Percentiles rank a stretch among this genome's conserved stretches.
phyloP scores from a whole-genome alignment of 2,329 filamentous ascomycete genomes.

The Cryphonectria nitschkei region DNA sequence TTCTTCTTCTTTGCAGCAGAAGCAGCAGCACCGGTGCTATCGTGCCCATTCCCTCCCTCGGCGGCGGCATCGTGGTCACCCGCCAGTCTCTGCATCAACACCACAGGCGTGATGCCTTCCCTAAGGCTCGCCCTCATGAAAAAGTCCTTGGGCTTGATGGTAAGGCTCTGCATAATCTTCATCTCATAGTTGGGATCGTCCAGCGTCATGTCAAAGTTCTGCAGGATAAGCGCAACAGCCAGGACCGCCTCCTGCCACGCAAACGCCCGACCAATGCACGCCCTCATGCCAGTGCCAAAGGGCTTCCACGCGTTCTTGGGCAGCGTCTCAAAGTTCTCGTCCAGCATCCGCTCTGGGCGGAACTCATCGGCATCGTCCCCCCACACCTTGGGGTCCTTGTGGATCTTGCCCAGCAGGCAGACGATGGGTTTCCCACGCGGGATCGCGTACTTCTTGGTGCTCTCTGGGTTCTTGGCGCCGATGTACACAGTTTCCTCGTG shows the following conservation, averaged over 20 bases:
- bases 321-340: conserved; percentile 46
- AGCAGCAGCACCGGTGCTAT: background rate
- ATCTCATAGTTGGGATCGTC: conserved; percentile 63
- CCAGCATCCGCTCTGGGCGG: conserved; percentile 29
- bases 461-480: conserved; percentile 7
- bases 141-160: conserved; percentile 65
- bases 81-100: background rate
- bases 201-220: conserved; percentile 69
- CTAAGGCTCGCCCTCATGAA: conserved; percentile 60
- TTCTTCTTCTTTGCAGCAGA: background rate
- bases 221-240: conserved; percentile 59
- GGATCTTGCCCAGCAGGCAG: conserved; percentile 28
- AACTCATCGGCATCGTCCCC: conserved; percentile 30
- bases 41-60: background rate
- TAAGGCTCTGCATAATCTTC: conserved; percentile 57
- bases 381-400: conserved; percentile 29
- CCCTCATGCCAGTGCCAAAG: conserved; percentile 56
- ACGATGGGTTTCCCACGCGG: conserved; percentile 17
- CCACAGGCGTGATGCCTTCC: conserved; percentile 40
- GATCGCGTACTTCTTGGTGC: conserved; percentile 27
- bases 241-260: conserved; percentile 58
- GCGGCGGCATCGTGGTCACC: background rate
- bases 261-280: conserved; percentile 55
- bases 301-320: conserved; percentile 53
- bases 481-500: conserved; percentile 11